phyloP scores from a whole-genome alignment of 257 asterid genomes.

The Plantago elongata region DNA sequence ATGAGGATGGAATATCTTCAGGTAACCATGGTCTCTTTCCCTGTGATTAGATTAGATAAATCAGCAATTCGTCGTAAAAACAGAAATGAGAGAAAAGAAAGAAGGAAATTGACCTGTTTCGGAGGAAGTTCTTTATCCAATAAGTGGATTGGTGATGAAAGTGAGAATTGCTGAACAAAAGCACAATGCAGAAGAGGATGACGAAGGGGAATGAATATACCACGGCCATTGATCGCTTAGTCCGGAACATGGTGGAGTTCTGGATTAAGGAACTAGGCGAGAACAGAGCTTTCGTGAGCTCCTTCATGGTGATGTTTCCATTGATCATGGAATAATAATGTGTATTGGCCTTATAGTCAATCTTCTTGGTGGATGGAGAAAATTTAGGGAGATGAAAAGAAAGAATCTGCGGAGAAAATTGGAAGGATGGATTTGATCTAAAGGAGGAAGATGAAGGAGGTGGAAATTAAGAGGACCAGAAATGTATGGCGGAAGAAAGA shows the following conservation, averaged over 20 bases:
- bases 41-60: not conserved
- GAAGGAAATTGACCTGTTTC: conserved; percentile 19
- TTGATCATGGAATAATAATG: not conserved
- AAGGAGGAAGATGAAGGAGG: too few species aligned
- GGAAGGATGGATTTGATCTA: too few species aligned
- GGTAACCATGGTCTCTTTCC: conserved; percentile 4
- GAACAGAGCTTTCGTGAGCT: conserved; percentile 20
- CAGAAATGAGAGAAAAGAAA: conserved; percentile 1
- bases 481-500: too few species aligned
- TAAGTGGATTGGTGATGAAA: conserved; percentile 23
- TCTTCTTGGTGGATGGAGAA: too few species aligned
- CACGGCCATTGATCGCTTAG: conserved; percentile 21
- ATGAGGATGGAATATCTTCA: not conserved
- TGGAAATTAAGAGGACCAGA: too few species aligned
- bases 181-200: conserved; percentile 19
- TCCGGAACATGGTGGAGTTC: conserved; percentile 10
- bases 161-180: conserved; percentile 20
- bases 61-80: not conserved
- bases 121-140: conserved; percentile 21
- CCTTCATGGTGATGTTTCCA: conserved; percentile 10
- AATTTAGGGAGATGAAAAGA: too few species aligned
- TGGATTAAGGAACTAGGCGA: conserved; percentile 25
- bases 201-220: conserved; percentile 16
- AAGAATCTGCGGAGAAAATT: too few species aligned
- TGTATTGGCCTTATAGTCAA: conserved; percentile 10